Conservation (phyloP, 2,329 filamentous ascomycete species). For the Diaporthe vaccinii region DNA sequence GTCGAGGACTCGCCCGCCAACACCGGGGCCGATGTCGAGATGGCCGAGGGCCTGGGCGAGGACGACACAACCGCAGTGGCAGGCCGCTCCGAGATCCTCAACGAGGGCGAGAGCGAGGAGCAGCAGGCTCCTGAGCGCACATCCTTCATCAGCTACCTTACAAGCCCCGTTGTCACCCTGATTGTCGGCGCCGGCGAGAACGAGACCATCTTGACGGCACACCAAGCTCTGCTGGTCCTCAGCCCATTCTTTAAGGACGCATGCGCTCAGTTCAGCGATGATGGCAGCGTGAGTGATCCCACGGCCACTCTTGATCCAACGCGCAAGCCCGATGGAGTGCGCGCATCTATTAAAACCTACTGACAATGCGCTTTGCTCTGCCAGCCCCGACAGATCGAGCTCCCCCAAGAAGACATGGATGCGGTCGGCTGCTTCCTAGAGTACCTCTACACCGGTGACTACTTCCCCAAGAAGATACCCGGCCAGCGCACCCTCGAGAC, state of each 20-base stretch:
- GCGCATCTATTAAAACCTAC: neutral
- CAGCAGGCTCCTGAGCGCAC: constrained; percentile 50
- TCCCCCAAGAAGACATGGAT: constrained; percentile 77
- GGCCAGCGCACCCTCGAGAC: constrained; percentile 77
- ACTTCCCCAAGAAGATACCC: constrained; percentile 80
- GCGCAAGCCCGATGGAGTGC: neutral
- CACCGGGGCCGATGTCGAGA: constrained; percentile 52
- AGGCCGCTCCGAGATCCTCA: constrained; percentile 52
- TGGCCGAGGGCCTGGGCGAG: constrained; percentile 49
- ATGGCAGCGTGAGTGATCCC: constrained; percentile 67
- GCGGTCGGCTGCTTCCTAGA: constrained; percentile 85
- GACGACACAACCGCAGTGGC: constrained; percentile 33
- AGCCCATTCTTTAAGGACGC: constrained; percentile 81
- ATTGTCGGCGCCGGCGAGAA: constrained; percentile 72
- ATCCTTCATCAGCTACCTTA: constrained; percentile 71
- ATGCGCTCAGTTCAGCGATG: constrained; percentile 72
- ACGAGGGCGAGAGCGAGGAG: constrained; percentile 51
- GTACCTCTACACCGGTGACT: constrained; percentile 87
- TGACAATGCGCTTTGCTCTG: neutral
- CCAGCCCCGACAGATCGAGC: constrained; percentile 76
- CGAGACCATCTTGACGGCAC: constrained; percentile 78
- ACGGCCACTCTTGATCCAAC: neutral
- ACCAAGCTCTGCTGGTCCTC: constrained; percentile 80
- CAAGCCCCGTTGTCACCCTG: constrained; percentile 77
- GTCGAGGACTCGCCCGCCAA: constrained; percentile 48